Conservation (phyloP, 495 filamentous ascomycete genomes). For the Evernia prunastri region DNA sequence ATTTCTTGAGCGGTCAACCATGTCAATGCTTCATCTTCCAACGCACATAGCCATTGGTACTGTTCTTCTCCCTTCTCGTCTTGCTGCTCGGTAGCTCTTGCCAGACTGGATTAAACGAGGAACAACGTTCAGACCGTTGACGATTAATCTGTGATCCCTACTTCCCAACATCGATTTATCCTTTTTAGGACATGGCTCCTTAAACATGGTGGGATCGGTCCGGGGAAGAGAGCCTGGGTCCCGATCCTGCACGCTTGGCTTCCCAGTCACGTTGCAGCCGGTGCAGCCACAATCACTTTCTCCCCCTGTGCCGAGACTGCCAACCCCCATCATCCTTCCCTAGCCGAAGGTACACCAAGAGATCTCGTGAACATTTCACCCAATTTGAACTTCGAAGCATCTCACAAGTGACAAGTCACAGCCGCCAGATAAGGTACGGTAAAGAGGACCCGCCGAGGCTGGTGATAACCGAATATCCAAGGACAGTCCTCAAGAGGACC, state of each 20-base stretch:
- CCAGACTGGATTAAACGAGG: background rate
- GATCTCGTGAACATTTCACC: background rate
- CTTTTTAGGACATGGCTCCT: background rate
- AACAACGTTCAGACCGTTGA: background rate
- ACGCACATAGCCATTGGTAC: too few species aligned
- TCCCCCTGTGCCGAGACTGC: background rate
- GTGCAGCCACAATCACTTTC: conserved; percentile 12
- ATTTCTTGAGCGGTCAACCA: background rate
- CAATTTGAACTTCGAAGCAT: background rate
- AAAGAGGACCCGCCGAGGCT: background rate
- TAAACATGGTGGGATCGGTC: background rate
- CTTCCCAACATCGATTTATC: background rate
- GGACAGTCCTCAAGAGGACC: background rate
- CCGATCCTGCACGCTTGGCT: background rate
- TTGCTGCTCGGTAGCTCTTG: background rate
- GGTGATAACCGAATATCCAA: background rate
- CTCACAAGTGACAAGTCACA: background rate
- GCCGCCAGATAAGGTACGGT: conserved; percentile 2
- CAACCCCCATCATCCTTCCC: background rate
- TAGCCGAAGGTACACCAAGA: conserved; percentile 7
- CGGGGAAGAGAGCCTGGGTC: conserved; percentile 9
- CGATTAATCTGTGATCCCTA: background rate
- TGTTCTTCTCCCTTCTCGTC: too few species aligned
- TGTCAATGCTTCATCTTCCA: background rate
- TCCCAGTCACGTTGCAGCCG: background rate